These are phyloP conservation scores for Pholiota molesta DNA, from an alignment of 768 basidiomycete genomes.

Conservation along the genomic window DNA sequence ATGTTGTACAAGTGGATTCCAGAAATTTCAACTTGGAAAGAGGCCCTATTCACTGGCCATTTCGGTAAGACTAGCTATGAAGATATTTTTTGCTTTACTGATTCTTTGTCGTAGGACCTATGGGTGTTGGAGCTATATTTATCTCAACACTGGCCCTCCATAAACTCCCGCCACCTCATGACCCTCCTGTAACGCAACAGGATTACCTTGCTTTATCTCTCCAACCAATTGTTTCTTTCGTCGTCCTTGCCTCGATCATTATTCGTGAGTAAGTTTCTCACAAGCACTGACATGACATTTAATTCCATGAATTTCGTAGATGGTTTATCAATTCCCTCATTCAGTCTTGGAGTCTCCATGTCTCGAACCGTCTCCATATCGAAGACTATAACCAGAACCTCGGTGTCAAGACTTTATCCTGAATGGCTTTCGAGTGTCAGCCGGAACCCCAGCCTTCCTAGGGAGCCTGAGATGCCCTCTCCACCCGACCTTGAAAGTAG, in stretches of 20 bases:
- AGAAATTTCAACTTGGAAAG: constrained; percentile 81
- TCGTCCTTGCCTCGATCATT: constrained; percentile 86
- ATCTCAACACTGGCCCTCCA: constrained; percentile 75
- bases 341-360: constrained; percentile 56
- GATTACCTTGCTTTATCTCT: constrained; percentile 73
- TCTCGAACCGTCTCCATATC: constrained; percentile 53
- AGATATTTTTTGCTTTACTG: background rate
- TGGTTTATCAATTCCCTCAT: constrained; percentile 72
- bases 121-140: constrained; percentile 94
- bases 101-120: constrained; percentile 49
- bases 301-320: constrained; percentile 38
- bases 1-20: constrained; percentile 83
- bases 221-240: constrained; percentile 85
- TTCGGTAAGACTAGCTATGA: constrained; percentile 56
- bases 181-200: constrained; percentile 66
- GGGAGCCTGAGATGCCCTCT: background rate
- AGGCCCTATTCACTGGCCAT: constrained; percentile 91
- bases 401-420: constrained; percentile 34
- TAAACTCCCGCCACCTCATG: constrained; percentile 58
- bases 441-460: constrained; percentile 14
- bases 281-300: background rate
- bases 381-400: constrained; percentile 39
- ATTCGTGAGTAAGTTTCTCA: constrained; percentile 53
- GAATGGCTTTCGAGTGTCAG: constrained; percentile 47
- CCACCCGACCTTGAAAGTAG: background rate